phyloP scores from a whole-genome alignment of 352 stramenopile species.

The Phytophthora sojae region DNA sequence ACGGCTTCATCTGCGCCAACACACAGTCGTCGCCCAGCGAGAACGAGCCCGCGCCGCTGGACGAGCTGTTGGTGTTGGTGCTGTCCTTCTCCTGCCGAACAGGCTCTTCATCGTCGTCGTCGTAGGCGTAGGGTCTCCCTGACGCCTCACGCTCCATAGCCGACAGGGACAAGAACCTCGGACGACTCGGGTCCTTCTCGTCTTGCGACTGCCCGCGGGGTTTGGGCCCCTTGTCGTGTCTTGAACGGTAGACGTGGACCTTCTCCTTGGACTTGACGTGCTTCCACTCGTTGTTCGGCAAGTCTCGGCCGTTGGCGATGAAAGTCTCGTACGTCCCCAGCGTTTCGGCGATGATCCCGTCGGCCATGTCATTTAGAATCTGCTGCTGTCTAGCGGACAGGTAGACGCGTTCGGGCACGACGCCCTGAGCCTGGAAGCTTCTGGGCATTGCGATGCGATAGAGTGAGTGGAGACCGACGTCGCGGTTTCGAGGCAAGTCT shows the following conservation, averaged over 20 bases:
- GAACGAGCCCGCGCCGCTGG: constrained; percentile 38
- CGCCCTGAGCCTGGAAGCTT: constrained; percentile 14
- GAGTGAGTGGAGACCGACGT: background rate
- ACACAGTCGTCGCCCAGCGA: constrained; percentile 32
- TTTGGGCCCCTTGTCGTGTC: constrained; percentile 30
- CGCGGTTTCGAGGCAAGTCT: constrained; percentile 17
- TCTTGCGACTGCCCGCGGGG: constrained; percentile 16
- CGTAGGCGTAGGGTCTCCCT: constrained; percentile 31
- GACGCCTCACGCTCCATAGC: constrained; percentile 37
- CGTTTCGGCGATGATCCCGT: constrained; percentile 65
- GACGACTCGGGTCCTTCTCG: constrained; percentile 46
- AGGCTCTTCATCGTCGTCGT: constrained; percentile 25
- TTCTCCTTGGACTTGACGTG: constrained; percentile 61
- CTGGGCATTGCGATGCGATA: constrained; percentile 20
- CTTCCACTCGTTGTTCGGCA: constrained; percentile 60
- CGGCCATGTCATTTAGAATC: constrained; percentile 51
- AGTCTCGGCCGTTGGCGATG: constrained; percentile 43
- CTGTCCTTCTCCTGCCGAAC: constrained; percentile 22
- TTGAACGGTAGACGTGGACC: constrained; percentile 64
- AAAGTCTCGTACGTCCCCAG: constrained; percentile 62
- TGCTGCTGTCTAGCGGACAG: constrained; percentile 39
- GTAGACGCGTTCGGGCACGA: constrained; percentile 29
- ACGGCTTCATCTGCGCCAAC: constrained; percentile 32
- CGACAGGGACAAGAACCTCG: constrained; percentile 49
- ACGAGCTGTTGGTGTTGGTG: constrained; percentile 45